Conservation (phyloP, 345 rosid species). For the Eucalyptus rudis region DNA sequence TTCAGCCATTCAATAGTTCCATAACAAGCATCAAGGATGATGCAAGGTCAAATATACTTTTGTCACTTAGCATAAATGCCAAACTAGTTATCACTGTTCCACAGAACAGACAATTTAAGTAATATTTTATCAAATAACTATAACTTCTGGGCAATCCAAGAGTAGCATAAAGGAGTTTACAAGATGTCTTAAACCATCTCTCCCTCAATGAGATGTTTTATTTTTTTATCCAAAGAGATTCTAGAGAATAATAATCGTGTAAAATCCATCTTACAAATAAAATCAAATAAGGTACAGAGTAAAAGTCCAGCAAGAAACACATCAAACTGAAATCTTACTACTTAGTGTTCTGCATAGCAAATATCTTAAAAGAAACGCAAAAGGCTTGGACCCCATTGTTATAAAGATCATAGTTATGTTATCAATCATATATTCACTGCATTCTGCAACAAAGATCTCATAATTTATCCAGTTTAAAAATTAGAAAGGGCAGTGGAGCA, state of each 20-base stretch:
- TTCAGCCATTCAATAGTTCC: not conserved
- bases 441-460: not conserved
- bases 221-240: not conserved
- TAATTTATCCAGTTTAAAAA: not conserved
- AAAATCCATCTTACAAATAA: not conserved
- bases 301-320: not conserved
- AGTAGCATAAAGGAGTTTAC: not conserved
- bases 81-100: not conserved
- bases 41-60: not conserved
- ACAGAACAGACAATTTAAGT: not conserved
- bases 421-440: not conserved
- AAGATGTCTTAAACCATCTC: not conserved
- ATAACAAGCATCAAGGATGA: not conserved
- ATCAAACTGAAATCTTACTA: not conserved
- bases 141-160: not conserved
- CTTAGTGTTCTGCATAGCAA: not conserved
- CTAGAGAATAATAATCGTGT: not conserved
- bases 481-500: not conserved
- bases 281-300: not conserved
- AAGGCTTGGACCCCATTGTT: not conserved
- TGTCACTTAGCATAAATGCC: not conserved
- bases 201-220: not conserved
- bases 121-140: not conserved
- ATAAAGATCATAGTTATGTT: not conserved
- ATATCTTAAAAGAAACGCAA: not conserved